Conservation (phyloP, 2,329 filamentous ascomycete genomes). For the Neofusicoccum sp. region DNA sequence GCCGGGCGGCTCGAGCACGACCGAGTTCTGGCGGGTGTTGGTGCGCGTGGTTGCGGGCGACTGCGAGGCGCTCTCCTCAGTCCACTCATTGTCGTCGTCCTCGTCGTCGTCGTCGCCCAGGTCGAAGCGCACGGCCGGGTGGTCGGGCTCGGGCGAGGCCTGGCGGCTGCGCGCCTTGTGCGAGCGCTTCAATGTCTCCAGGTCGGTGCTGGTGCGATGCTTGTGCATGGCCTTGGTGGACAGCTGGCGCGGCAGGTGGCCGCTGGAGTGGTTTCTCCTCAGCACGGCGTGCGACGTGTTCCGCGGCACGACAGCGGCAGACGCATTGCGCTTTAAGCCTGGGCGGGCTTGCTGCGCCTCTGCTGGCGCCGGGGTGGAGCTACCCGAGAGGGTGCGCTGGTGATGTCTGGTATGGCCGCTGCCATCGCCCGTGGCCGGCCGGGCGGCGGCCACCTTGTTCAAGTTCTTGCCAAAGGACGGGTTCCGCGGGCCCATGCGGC, state of each 20-base stretch:
- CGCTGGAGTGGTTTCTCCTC: conserved; percentile 49
- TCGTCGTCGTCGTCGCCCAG: conserved; percentile 36
- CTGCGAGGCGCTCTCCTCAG: conserved; percentile 46
- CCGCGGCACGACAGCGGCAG: conserved; percentile 41
- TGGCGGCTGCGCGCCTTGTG: conserved; percentile 33
- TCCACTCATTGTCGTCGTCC: conserved; percentile 42
- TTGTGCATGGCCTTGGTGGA: conserved; percentile 43
- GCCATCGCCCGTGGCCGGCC: conserved; percentile 31
- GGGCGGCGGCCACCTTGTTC: conserved; percentile 42
- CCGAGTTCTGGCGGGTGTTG: conserved; percentile 45
- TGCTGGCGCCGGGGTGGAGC: conserved; percentile 33
- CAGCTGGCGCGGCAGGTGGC: conserved; percentile 46
- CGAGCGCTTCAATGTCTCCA: conserved; percentile 32
- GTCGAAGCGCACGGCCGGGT: conserved; percentile 46
- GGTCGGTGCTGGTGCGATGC: conserved; percentile 28
- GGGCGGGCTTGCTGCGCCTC: conserved; percentile 36
- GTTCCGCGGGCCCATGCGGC: conserved; percentile 42
- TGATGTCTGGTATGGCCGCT: conserved; percentile 35
- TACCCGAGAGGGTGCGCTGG: conserved; percentile 41
- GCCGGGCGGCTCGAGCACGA: conserved; percentile 39
- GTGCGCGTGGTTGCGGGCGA: conserved; percentile 45
- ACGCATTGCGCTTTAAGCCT: conserved; percentile 47
- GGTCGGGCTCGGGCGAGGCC: conserved; percentile 33
- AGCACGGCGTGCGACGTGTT: conserved; percentile 38
- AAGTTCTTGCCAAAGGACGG: conserved; percentile 46